These are phyloP conservation scores for Ceratorhiza oryzae-sativae DNA, from an alignment of 1,284 basidiomycete genomes.

Conservation along the genomic window DNA sequence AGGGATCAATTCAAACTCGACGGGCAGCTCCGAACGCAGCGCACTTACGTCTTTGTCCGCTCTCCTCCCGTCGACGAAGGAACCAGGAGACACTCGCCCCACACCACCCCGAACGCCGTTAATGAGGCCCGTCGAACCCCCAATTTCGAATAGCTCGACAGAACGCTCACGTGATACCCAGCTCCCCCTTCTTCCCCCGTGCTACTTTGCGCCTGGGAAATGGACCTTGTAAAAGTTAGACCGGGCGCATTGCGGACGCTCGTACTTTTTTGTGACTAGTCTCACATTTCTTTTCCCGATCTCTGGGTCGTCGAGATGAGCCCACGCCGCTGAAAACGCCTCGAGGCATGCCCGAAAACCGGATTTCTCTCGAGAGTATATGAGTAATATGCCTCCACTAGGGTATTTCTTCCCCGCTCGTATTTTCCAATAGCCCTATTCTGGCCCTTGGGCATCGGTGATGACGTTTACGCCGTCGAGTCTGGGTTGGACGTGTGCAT, in stretches of 20 bases:
- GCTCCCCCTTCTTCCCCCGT: background rate
- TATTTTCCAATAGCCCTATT: background rate
- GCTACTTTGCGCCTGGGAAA: background rate
- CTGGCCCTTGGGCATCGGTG: background rate
- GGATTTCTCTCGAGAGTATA: background rate
- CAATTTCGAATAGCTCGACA: background rate
- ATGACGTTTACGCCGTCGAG: background rate
- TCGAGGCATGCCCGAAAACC: conserved; percentile 15
- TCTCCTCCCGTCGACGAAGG: conserved; percentile 7
- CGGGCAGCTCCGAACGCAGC: background rate
- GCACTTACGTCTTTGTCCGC: conserved; percentile 6
- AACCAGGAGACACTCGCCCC: background rate
- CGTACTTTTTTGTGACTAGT: conserved; percentile 26
- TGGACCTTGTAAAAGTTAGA: background rate
- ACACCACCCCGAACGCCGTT: conserved; percentile 14
- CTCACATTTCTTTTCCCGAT: conserved; percentile 1
- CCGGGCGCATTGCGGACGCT: background rate
- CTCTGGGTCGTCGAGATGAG: conserved; percentile 12
- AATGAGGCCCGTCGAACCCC: conserved; percentile 21
- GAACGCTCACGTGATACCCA: conserved; percentile 1
- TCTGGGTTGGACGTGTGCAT: background rate
- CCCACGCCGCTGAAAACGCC: conserved; percentile 17
- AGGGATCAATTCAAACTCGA: conserved; percentile 25
- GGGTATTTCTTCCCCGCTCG: background rate
- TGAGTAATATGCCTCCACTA: background rate